Evolutionary conservation across 1,284 basidiomycete species (phyloP).

Genomic region (Kwoniella shivajii): DNA sequence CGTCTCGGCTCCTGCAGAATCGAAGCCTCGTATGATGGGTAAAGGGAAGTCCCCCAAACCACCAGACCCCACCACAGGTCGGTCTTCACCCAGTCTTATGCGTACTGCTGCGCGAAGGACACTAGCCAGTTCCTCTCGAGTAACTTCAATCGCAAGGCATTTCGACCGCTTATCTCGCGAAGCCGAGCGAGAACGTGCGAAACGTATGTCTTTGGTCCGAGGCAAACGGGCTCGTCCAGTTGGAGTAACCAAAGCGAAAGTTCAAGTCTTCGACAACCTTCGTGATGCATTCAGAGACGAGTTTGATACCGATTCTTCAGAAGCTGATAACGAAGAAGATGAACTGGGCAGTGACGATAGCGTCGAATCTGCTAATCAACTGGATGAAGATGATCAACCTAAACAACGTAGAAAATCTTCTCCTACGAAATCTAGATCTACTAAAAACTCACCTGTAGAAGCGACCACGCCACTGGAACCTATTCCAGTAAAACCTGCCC

Average conservation of each 20-base stretch:
- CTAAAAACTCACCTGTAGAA: constrained; percentile 23
- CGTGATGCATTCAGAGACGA: constrained; percentile 91
- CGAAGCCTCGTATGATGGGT: constrained; percentile 39
- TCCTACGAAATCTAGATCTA: constrained; percentile 15
- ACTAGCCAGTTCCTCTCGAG: constrained; percentile 44
- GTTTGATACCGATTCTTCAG: constrained; percentile 69
- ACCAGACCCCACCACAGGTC: constrained; percentile 19
- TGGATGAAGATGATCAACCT: constrained; percentile 8
- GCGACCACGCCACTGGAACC: constrained; percentile 1
- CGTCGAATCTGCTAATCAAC: constrained; percentile 41
- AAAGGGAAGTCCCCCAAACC: constrained; percentile 45
- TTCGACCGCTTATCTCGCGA: constrained; percentile 59
- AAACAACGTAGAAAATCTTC: constrained; percentile 11
- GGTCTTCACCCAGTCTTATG: constrained; percentile 17
- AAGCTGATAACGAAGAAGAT: constrained; percentile 79
- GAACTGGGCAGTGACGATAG: constrained; percentile 44
- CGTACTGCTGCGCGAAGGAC: constrained; percentile 28
- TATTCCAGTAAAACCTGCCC: constrained; percentile 1
- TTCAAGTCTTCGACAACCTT: constrained; percentile 87
- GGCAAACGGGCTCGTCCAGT: constrained; percentile 90
- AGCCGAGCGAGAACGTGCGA: constrained; percentile 58
- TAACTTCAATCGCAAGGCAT: constrained; percentile 60
- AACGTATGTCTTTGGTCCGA: constrained; percentile 61
- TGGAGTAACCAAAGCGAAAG: constrained; percentile 81
- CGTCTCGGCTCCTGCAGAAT: constrained; percentile 14